Percentiles rank a stretch among this genome's conserved stretches.
These are phyloP conservation scores for Spergularia bocconei DNA, from an alignment of 148 eudicot species.

Conservation along the genomic window DNA sequence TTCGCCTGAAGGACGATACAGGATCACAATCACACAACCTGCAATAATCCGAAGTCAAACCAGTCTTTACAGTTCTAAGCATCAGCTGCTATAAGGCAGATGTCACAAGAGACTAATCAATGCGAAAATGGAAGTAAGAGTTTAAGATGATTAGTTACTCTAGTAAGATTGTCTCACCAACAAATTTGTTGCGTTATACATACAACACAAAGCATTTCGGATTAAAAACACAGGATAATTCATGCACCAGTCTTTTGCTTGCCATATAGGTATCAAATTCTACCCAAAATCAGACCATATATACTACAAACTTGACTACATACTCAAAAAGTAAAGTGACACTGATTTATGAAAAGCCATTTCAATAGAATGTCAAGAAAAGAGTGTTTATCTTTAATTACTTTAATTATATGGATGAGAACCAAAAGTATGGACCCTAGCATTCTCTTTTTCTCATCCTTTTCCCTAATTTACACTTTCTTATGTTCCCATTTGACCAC, in stretches of 20 bases:
- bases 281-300: not conserved
- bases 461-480: slow-evolving; percentile 3
- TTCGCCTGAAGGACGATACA: not conserved
- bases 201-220: not conserved
- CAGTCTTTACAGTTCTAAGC: not conserved
- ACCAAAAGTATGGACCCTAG: not conserved
- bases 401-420: not conserved
- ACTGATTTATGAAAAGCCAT: not conserved
- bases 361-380: not conserved
- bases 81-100: too few species aligned
- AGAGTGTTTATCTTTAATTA: slow-evolving; percentile 1
- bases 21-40: not conserved
- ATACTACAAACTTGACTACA: not conserved
- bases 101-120: not conserved
- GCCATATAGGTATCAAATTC: not conserved
- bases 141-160: not conserved
- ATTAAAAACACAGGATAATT: not conserved
- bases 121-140: not conserved
- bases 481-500: not conserved
- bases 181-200: not conserved
- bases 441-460: not conserved
- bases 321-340: slow-evolving; percentile 1
- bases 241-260: slow-evolving; percentile 2
- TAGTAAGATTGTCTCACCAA: not conserved
- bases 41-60: not conserved